These are phyloP conservation scores for Penicillium argentinense DNA, from an alignment of 495 filamentous ascomycete genomes.

Conservation along the genomic window DNA sequence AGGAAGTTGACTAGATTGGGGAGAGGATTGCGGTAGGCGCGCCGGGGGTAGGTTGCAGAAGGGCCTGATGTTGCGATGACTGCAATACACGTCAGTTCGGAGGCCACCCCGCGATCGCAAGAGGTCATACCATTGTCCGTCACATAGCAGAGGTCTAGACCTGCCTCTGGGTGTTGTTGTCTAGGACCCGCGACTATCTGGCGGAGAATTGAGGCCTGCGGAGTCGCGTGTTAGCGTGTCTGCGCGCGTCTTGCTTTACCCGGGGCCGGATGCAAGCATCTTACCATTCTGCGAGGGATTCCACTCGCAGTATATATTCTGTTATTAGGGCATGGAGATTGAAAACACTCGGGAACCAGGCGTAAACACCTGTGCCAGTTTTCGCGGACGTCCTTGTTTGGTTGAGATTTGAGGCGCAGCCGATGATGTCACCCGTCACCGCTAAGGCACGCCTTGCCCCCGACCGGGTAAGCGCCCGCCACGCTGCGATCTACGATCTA, in stretches of 20 bases:
- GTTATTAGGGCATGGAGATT: constrained; percentile 1
- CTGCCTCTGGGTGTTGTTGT: constrained; percentile 77
- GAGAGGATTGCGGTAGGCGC: constrained; percentile 89
- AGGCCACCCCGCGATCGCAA: not conserved
- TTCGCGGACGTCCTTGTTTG: too few relatives aligned
- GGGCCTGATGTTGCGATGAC: constrained; percentile 83
- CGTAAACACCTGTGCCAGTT: too few relatives aligned
- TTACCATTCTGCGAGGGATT: constrained; percentile 12
- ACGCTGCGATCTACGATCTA: too few relatives aligned
- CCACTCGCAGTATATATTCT: not conserved
- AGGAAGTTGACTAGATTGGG: constrained; percentile 82
- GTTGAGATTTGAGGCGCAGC: constrained; percentile 24
- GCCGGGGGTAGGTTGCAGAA: constrained; percentile 80
- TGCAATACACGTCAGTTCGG: constrained; percentile 12
- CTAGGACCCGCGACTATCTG: constrained; percentile 80
- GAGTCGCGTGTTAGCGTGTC: not conserved
- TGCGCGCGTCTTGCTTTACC: not conserved
- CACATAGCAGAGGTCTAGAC: constrained; percentile 94
- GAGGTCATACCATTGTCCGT: constrained; percentile 62
- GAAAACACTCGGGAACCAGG: not conserved
- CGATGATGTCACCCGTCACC: constrained; percentile 30
- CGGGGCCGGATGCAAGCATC: not conserved
- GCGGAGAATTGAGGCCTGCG: constrained; percentile 64
- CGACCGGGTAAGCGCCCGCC: too few relatives aligned
- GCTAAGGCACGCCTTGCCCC: too few relatives aligned